Base-by-base conservation (phyloP, 1,139 yeast genomes). In the Sugiyamaella pinicola region DNA sequence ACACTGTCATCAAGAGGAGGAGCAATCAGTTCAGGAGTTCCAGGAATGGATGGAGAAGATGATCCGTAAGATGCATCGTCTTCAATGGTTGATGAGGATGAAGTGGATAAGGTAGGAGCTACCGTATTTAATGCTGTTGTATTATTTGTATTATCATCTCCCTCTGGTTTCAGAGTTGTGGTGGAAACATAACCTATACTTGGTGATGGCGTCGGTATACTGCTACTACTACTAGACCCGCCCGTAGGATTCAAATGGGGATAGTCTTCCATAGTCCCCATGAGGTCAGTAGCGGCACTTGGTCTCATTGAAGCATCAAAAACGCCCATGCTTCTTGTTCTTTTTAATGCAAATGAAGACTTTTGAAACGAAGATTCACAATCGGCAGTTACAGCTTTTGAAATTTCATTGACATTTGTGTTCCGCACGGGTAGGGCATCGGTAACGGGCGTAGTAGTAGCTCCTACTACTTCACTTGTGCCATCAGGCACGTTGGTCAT, bases 261-360 rank as follows among this genome's bases (percentile, higher is more conserved):
- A 37, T 62, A 62, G 47, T 63, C 64, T 10, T 51, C 52, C 43
- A 49, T 47, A 10, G 53, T 48, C 7, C 64, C 63, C 19, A 57
- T 58, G 24, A 60, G 35, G 24, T 61, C 60, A 8, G 43, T 15
- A 8, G 44, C 47, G 17, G 46, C 54, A 53, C 34, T 57, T 49
- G 48, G 58, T 24, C 58, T 41, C 51, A 49, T 59, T 13, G 49
- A 47, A 10, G 52, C 40, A 65, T 87, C 96, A 61, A 89, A 74
- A 19, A 87, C 69, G 1, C 96, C 96, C 78, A 88, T 76, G 6
- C 95, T 86, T 64, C 95, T 78, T 28, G 96, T 89, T 64, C 96
- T 74, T 65, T 88, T 89, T 64, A 89, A 74, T 63, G 84, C 84
- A 69, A 86, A 89, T 2, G 95, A 80, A 10, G 89, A 80, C 57